Evolutionary conservation across 148 eudicot genomes (phyloP), one percentile per base, ranked within the genome.

Genomic region (Diospyros kaki): DNA sequence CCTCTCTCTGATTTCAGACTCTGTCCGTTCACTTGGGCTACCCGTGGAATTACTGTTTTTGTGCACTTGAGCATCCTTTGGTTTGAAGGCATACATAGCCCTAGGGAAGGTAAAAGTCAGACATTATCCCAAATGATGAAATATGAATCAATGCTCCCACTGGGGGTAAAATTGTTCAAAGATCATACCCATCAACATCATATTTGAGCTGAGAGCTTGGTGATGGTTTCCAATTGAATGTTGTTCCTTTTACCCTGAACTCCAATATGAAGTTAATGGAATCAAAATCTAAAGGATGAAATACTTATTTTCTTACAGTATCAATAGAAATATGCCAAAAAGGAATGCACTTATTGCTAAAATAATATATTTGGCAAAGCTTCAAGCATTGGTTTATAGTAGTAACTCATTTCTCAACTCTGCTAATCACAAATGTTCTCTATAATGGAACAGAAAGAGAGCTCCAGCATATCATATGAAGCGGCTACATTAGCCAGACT

Each of bases 81-180:
- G 99, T 2, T 91, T 96, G 81, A 93, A 90, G 45, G 98, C 98
- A 76, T 74, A 86, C 42, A 86, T 81, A n/a, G 88, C 87, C 71
- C 99, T 96, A 82, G 39, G 74, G 56, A 41, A 15, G 55, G 53
- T 40, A 48, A 68, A 48, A 15, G 2, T 18, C 39, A 12, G 45
- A 28, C 28, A 28, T 28, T 28, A 28, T 28, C 28, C 28, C 28
- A 28, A 28, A 28, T 28, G 28, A 28, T 28, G 28, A 28, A 28
- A 28, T 28, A 28, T 28, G 28, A 28, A 28, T 28, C 28, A 28
- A 28, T 0, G 28, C 28, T 28, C 28, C 28, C 28, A 28, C 28
- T 0, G 28, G 28, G 28, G 28, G 28, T 11, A 39, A 17, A 72
- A 8, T 17, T 55, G 52, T 51, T 68, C 44, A 62, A 76, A 5